Evolutionary conservation across 73 alveolate species (phyloP).

Genomic region (Symbiodinium pilosum): DNA sequence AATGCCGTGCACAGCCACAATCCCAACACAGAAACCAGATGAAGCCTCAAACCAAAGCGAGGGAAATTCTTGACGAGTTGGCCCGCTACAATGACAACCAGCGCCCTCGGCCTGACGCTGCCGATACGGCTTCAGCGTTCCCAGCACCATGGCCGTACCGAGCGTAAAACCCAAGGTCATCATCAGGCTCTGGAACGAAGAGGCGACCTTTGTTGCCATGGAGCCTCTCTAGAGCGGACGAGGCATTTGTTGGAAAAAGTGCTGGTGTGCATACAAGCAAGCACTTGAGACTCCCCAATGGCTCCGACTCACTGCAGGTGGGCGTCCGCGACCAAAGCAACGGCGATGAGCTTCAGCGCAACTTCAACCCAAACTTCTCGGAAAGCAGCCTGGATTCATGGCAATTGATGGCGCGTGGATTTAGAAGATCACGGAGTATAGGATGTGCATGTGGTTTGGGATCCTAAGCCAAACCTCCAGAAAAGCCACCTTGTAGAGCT

Average conservation of each 20-base stretch:
- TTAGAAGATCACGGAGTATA: too few relatives aligned
- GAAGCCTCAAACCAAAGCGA: background rate
- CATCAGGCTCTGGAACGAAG: background rate
- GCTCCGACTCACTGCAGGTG: background rate
- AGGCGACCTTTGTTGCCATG: background rate
- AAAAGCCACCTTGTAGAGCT: too few relatives aligned
- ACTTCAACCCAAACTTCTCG: background rate
- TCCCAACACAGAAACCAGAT: background rate
- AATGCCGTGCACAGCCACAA: too few relatives aligned
- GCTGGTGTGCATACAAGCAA: too few relatives aligned
- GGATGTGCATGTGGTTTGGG: too few relatives aligned
- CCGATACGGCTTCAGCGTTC: background rate
- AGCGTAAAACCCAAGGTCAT: background rate
- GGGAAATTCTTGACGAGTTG: background rate
- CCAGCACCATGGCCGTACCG: background rate
- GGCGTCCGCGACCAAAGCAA: background rate
- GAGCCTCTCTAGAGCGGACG: too few relatives aligned
- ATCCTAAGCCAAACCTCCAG: too few relatives aligned
- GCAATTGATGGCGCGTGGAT: too few relatives aligned
- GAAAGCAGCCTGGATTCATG: slow-evolving; percentile 5
- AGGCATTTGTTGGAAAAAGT: too few relatives aligned
- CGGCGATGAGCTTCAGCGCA: background rate
- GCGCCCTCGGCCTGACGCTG: background rate
- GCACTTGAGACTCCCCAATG: background rate
- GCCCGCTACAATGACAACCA: background rate